Evolutionary conservation across 2,329 filamentous ascomycete genomes (phyloP), one percentile per base, ranked within the genome.

Genomic region (Colletotrichum sp.): DNA sequence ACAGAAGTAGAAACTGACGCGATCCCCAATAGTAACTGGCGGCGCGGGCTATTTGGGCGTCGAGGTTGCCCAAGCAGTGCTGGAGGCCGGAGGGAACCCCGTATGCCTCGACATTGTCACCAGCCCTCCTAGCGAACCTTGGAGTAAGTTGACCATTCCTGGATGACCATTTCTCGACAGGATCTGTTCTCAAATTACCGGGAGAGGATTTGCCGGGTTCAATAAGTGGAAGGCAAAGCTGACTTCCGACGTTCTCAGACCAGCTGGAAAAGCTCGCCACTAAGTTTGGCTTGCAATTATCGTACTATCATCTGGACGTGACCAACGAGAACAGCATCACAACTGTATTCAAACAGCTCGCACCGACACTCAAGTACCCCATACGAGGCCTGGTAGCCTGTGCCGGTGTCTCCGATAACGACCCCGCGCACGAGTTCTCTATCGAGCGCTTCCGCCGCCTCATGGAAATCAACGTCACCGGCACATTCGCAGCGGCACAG

Each of bases 401-500:
- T 26, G 84, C 84, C 4, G 84, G 82, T 6, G 69, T 85, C 0
- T 83, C 80, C 0, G 78, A 78, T 6, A 80, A 80, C 8, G 82
- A 76, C 1, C 80, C 81, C 1, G 78, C 83, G 1, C 77, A 76
- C 1, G 79, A 81, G 6, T 84, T 82, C 30, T 77, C 81, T 0
- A 77, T 80, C 15, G 77, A 78, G n/a, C 60, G 7, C 6, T 80
- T 82, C 36, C 70, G 76, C 10, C 78, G 78, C 6, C 62, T 84
- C 9, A 49, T 85, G 8, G 82, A 85, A 15, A 80, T 89, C 78
- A 90, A 90, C 78, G 88, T 86, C 78, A 87, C 85, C 12, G 89
- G 89, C 12, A 86, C 87, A 3, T 88, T 89, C 79, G 84, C 87
- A 75, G 83, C 85, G 0, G 88, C 88, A 6, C 86, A 87, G 26